Evolutionary conservation across 2,329 filamentous ascomycete genomes (phyloP).

Genomic region (Hypocreales sp.): DNA sequence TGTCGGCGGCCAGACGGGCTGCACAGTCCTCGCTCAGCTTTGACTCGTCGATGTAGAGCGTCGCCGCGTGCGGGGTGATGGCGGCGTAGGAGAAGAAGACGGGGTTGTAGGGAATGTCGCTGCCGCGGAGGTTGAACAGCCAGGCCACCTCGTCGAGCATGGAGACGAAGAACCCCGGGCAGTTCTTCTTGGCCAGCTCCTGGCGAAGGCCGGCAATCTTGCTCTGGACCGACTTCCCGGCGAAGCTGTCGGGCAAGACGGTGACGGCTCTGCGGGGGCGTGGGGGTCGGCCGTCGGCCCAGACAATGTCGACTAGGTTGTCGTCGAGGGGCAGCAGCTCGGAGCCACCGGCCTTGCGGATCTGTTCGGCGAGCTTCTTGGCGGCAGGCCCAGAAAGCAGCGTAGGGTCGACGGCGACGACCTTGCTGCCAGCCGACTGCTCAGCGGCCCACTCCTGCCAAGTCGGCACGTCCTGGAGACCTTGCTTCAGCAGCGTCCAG

Average conservation of each 20-base stretch:
- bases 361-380: constrained; percentile 65
- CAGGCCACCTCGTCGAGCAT: constrained; percentile 95
- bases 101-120: constrained; percentile 92
- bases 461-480: constrained; percentile 82
- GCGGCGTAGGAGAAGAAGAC: constrained; percentile 97
- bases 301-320: constrained; percentile 86
- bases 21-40: constrained; percentile 59
- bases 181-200: constrained; percentile 81
- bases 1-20: constrained; percentile 51
- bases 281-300: constrained; percentile 58
- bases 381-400: constrained; percentile 54
- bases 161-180: constrained; percentile 74
- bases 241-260: constrained; percentile 54
- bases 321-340: constrained; percentile 59
- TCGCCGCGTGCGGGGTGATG: constrained; percentile 61
- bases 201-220: constrained; percentile 83
- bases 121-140: constrained; percentile 95
- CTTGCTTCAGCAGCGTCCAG: constrained; percentile 85
- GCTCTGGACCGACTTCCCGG: constrained; percentile 66
- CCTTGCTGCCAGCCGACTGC: constrained; percentile 72
- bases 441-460: constrained; percentile 95
- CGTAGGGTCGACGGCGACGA: constrained; percentile 80
- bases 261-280: constrained; percentile 63
- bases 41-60: constrained; percentile 68
- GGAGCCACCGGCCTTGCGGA: constrained; percentile 71